phyloP scores from a whole-genome alignment of 768 basidiomycete genomes.

The Rhizopogon vinicolor region DNA sequence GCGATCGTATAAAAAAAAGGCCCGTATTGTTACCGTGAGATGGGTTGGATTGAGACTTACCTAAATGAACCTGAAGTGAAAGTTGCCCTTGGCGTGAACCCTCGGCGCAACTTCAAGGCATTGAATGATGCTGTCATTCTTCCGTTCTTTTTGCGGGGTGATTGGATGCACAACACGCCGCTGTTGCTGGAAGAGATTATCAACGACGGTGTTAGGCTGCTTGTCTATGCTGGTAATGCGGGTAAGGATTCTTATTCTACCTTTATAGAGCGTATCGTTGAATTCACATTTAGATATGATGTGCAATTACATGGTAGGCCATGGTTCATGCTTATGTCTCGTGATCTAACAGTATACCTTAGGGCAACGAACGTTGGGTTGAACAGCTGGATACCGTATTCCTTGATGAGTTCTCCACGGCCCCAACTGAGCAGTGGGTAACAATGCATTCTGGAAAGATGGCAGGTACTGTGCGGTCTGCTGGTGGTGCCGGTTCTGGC shows the following conservation, averaged over 20 bases:
- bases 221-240: constrained; percentile 89
- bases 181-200: constrained; percentile 75
- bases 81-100: constrained; percentile 70
- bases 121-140: constrained; percentile 81
- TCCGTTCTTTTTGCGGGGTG: constrained; percentile 77
- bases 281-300: constrained; percentile 55
- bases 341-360: not conserved
- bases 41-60: constrained; percentile 86
- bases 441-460: constrained; percentile 44
- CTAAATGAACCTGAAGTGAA: constrained; percentile 79
- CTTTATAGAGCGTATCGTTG: constrained; percentile 5
- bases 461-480: constrained; percentile 67
- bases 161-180: constrained; percentile 82
- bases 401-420: constrained; percentile 51
- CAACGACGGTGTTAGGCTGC: constrained; percentile 73
- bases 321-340: not conserved
- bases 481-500: constrained; percentile 56
- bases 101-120: constrained; percentile 52
- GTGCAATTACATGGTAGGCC: constrained; percentile 76
- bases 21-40: constrained; percentile 70
- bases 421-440: constrained; percentile 52
- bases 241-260: constrained; percentile 34
- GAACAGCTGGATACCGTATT: constrained; percentile 57
- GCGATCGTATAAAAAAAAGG: constrained; percentile 71
- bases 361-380: constrained; percentile 81